Evolutionary conservation across 192 early-diverging fungal species (phyloP), one percentile per base, ranked within the genome.

Genomic region (Funneliformis mosseae): DNA sequence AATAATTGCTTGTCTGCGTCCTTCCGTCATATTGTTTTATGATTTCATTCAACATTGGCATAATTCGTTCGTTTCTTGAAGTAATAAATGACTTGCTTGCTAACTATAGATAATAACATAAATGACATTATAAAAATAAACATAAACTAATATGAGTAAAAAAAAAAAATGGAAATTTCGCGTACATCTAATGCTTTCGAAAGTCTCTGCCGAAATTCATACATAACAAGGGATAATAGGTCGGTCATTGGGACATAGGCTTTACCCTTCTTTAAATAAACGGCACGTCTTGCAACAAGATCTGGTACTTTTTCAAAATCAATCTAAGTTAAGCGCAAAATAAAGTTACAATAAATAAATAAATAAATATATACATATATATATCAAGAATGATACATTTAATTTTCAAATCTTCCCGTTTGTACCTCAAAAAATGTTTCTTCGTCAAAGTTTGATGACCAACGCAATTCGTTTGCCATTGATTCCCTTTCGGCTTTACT

Each of bases 51-150:
- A 99, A 88, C 38, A 98, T 89, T 1, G 98, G 98, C 66, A 91
- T 85, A 70, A 99, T 86, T 39, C 97, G 92, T 83, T 96, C 93
- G 80, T 97, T 96, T 83, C 95, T 95, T 92, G 97, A 88, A 66
- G 92, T 90, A 78, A 95, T 94, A 69, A 98, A 81, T 1, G 91
- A 90, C 78, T 91, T 91, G 46, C 93, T 90, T n/a, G 94, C 93
- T 39, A 88, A 84, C 82, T 95, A 85, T 72, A 55, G 5, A 55
- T 33, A 41, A 46, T 14, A 16, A 69, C 6, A 39, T 67, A 12
- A 75, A 66, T 2, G 43, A 64, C 11, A 48, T 61, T 48, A 28
- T 62, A 67, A 42, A 27, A 7, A 74, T 16, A 64, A 0, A 38
- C 14, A 61, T 28, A 6, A 60, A 80, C 10, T 12, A 4, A n/a